Evolutionary conservation across 1,284 basidiomycete genomes (phyloP), one percentile per base, ranked within the genome.

Genomic region (Apiotrichum akiyoshidainum): DNA sequence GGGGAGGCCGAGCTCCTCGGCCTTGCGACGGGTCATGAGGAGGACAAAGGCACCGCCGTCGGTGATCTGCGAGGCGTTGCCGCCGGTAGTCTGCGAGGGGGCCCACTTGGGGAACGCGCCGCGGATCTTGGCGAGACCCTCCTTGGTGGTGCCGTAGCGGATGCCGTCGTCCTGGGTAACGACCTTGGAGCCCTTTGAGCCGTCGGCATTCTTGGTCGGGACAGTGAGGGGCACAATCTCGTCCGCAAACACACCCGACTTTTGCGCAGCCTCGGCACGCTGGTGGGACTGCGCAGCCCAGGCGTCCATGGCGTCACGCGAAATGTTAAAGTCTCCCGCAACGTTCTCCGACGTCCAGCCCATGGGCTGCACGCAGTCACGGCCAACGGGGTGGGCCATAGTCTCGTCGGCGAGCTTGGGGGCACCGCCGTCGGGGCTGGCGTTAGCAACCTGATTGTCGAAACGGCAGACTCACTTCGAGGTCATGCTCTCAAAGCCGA

Each of bases 301-400:
- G 41, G 83, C 83, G 74, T 97, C 93, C 83, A 93, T 92, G 61
- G 87, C 85, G 58, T 88, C 85, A 52, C 93, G 83, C 19, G 88
- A 83, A 67, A 97, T 83, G 66, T 85, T 82, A 78, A 89, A 96
- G 56, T 95, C 87, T 52, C 80, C 80, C 8, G 88, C 89, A 63
- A 98, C 94, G 48, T 98, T 97, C 81, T 98, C 95, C 17, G 92
- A 95, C 47, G 93, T 95, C 80, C 92, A 88, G 65, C 94, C 93
- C 93, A 97, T 97, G 56, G 95, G 95, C 64, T 95, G 82, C 33
- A 93, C 82, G 78, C 93, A 96, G 82, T 99, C 94, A 61, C 87
- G 85, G 5, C 94, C 85, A 71, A 92, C 87, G 67, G 87, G 83
- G 79, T 85, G 86, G 59, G 84, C 79, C 68, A 92, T 82, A 52